Evolutionary conservation across 1,284 basidiomycete species (phyloP).

Genomic region (Puccinia novopanici): DNA sequence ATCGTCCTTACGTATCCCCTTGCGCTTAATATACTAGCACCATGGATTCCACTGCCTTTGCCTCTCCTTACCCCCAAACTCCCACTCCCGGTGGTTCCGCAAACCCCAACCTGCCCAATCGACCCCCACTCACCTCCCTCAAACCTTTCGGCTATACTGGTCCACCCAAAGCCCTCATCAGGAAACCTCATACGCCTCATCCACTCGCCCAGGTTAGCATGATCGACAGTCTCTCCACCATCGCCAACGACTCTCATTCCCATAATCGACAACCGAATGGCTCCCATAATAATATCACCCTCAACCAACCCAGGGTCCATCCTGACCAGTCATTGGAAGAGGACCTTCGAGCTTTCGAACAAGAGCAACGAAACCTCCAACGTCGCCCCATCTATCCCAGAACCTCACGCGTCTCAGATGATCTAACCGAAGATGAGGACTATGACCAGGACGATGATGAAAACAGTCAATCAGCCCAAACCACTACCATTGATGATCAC

Average conservation of each 20-base stretch:
- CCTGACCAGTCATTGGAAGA: slow-evolving; percentile 39
- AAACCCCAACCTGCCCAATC: slow-evolving; percentile 7
- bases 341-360: slow-evolving; percentile 26
- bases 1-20: not conserved
- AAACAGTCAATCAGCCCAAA: slow-evolving; percentile 25
- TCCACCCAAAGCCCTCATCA: slow-evolving; percentile 6
- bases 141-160: slow-evolving; percentile 40
- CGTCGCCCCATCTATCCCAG: not conserved
- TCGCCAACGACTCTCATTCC: not conserved
- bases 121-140: slow-evolving; percentile 49
- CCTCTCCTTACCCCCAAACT: slow-evolving; percentile 50
- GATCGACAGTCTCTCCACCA: slow-evolving; percentile 39
- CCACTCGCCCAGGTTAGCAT: slow-evolving; percentile 50
- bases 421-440: slow-evolving; percentile 35
- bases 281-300: slow-evolving; percentile 15
- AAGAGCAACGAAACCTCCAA: slow-evolving; percentile 26
- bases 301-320: not conserved
- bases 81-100: slow-evolving; percentile 47
- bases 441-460: slow-evolving; percentile 9
- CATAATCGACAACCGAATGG: not conserved
- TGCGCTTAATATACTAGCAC: not conserved
- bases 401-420: slow-evolving; percentile 21
- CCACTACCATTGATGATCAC: slow-evolving; percentile 31
- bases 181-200: slow-evolving; percentile 27
- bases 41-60: slow-evolving; percentile 29